These are phyloP conservation scores for Stromatinia cepivora DNA, from an alignment of 2,329 filamentous ascomycete species.

Conservation along the genomic window DNA sequence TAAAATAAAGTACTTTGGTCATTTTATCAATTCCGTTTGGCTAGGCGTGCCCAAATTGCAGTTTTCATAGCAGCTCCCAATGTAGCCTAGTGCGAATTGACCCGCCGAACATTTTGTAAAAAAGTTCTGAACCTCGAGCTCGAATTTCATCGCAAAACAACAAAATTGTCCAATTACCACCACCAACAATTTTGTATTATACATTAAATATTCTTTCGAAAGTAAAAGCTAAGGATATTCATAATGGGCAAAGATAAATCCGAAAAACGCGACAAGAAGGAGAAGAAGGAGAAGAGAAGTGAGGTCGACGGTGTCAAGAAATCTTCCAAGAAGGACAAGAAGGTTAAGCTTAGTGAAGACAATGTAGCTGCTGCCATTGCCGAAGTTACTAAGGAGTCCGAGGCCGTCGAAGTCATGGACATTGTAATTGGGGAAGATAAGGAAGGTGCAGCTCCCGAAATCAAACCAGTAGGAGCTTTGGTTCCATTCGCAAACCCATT, in stretches of 20 bases:
- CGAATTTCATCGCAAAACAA: slow-evolving; percentile 21
- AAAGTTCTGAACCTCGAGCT: slow-evolving; percentile 24
- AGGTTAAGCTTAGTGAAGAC: slow-evolving; percentile 46
- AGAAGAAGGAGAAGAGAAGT: slow-evolving; percentile 69
- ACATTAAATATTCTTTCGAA: neutral
- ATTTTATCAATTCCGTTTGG: neutral
- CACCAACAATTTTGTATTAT: slow-evolving; percentile 16
- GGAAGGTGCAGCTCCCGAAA: slow-evolving; percentile 46
- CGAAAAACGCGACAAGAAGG: slow-evolving; percentile 48
- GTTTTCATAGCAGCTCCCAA: slow-evolving; percentile 21
- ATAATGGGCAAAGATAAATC: slow-evolving; percentile 41
- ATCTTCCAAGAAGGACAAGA: slow-evolving; percentile 44
- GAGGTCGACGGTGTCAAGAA: slow-evolving; percentile 49
- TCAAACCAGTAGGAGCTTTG: slow-evolving; percentile 57
- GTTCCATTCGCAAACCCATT: slow-evolving; percentile 84
- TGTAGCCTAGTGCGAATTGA: slow-evolving; percentile 27
- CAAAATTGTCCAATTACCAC: slow-evolving; percentile 19
- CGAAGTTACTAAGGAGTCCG: slow-evolving; percentile 60
- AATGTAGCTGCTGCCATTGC: slow-evolving; percentile 62
- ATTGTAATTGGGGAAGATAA: slow-evolving; percentile 42
- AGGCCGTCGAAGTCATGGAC: slow-evolving; percentile 45
- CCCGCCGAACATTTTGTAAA: slow-evolving; percentile 25
- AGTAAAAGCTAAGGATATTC: slow-evolving; percentile 21
- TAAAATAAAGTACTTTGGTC: neutral
- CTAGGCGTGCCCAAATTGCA: neutral